These are phyloP conservation scores for Davidsoniella neocaledoniae DNA, from an alignment of 2,329 filamentous ascomycete genomes.

Conservation along the genomic window DNA sequence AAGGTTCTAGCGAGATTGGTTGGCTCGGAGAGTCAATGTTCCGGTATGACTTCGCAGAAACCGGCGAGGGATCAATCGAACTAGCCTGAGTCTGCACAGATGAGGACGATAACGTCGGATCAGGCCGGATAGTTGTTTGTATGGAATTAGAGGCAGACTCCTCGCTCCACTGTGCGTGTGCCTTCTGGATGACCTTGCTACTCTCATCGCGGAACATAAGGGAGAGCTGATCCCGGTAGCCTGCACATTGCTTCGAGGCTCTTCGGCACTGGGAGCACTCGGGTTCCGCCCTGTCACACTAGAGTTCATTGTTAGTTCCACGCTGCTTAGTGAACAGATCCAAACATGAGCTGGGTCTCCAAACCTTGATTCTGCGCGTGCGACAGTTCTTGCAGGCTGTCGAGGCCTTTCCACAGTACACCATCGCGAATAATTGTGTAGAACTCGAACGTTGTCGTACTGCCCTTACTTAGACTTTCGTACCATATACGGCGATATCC, in stretches of 20 bases:
- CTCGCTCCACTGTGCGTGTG: slow-evolving; percentile 32
- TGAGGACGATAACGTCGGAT: too few relatives aligned
- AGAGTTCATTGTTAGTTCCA: slow-evolving; percentile 1
- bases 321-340: not conserved
- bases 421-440: slow-evolving; percentile 22
- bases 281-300: slow-evolving; percentile 45
- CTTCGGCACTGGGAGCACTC: slow-evolving; percentile 47
- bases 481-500: too few relatives aligned
- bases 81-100: too few relatives aligned
- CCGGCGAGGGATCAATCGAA: too few relatives aligned
- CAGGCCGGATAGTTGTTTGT: too few relatives aligned
- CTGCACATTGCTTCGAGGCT: slow-evolving; percentile 42
- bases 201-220: slow-evolving; percentile 52
- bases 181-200: slow-evolving; percentile 42
- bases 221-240: slow-evolving; percentile 46
- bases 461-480: too few relatives aligned
- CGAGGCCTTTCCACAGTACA: slow-evolving; percentile 40
- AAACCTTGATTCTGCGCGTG: slow-evolving; percentile 36
- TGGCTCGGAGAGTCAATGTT: too few relatives aligned
- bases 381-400: slow-evolving; percentile 38
- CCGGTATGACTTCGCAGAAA: too few relatives aligned
- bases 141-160: not conserved
- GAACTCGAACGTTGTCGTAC: not conserved
- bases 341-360: not conserved
- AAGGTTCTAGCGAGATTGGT: too few relatives aligned